Percentiles rank a stretch among this genome's conserved stretches.
Evolutionary conservation across 2,329 filamentous ascomycete genomes (phyloP).

Genomic region (Aspergillus candidus): DNA sequence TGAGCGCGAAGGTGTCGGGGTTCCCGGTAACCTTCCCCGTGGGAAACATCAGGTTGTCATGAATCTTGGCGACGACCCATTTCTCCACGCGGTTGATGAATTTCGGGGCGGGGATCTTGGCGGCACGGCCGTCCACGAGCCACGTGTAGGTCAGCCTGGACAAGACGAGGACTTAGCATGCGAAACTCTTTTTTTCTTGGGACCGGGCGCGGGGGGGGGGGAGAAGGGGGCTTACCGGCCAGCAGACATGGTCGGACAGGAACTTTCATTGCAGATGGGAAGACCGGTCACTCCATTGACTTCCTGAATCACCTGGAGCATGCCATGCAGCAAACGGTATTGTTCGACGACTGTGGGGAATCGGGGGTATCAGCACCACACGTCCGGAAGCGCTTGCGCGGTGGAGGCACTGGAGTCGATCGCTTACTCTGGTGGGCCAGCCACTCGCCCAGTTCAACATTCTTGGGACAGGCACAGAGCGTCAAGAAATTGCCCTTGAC

Average conservation of each 20-base stretch:
- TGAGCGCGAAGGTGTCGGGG: conserved; percentile 49
- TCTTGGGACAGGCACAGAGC: conserved; percentile 83
- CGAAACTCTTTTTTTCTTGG: no score
- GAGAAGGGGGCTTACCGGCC: conserved; percentile 62
- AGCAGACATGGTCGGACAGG: conserved; percentile 89
- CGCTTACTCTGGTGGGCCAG: conserved; percentile 81
- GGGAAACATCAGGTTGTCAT: conserved; percentile 83
- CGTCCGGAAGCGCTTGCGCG: no score
- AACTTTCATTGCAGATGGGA: conserved; percentile 75
- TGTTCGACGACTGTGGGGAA: conserved; percentile 74
- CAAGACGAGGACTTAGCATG: conserved; percentile 6
- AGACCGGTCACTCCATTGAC: conserved; percentile 68
- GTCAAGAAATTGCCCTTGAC: conserved; percentile 98
- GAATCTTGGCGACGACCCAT: conserved; percentile 95
- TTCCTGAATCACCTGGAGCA: conserved; percentile 82
- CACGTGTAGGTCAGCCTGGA: conserved; percentile 87
- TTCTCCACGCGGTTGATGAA: conserved; percentile 95
- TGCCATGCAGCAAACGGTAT: conserved; percentile 80
- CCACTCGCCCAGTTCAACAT: conserved; percentile 93
- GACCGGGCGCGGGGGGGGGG: not conserved
- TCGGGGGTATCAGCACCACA: conserved; percentile 6
- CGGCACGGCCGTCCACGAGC: conserved; percentile 82
- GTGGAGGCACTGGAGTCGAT: not conserved
- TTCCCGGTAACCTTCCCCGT: conserved; percentile 67
- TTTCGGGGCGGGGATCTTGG: conserved; percentile 85